These are phyloP conservation scores for Penicillium cosmopolitanum DNA, from an alignment of 495 filamentous ascomycete genomes.

Conservation along the genomic window DNA sequence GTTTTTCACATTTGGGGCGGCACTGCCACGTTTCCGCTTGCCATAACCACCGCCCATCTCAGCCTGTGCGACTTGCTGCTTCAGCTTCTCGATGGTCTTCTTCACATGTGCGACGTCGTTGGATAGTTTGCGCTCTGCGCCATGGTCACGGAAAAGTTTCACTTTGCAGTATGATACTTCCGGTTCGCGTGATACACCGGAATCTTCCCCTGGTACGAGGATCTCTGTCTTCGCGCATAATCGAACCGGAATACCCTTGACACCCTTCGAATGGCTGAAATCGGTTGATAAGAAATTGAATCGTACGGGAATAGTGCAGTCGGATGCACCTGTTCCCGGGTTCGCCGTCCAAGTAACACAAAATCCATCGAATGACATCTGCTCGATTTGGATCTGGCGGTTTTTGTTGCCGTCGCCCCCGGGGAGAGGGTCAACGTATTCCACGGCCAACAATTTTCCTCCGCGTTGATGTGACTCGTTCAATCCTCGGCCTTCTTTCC, in stretches of 20 bases:
- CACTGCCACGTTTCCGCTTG: constrained; percentile 76
- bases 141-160: constrained; percentile 93
- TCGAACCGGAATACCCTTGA: constrained; percentile 90
- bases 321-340: constrained; percentile 56
- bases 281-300: constrained; percentile 98
- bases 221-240: constrained; percentile 87
- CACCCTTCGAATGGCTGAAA: constrained; percentile 95
- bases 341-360: constrained; percentile 83
- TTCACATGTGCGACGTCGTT: constrained; percentile 89
- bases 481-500: constrained; percentile 89
- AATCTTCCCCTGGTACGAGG: constrained; percentile 40
- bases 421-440: constrained; percentile 79
- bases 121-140: constrained; percentile 88
- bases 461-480: constrained; percentile 89
- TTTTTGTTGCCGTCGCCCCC: constrained; percentile 66
- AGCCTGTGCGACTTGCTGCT: constrained; percentile 81
- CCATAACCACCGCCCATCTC: constrained; percentile 88
- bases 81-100: constrained; percentile 91
- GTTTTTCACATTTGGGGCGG: constrained; percentile 52
- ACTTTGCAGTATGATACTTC: constrained; percentile 93
- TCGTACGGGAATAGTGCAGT: constrained; percentile 80
- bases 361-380: constrained; percentile 87
- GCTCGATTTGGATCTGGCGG: constrained; percentile 77
- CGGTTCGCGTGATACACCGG: constrained; percentile 44
- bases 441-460: constrained; percentile 85